Evolutionary conservation across 1,139 yeast species (phyloP).

Genomic region (Scheffersomyces insectosa): DNA sequence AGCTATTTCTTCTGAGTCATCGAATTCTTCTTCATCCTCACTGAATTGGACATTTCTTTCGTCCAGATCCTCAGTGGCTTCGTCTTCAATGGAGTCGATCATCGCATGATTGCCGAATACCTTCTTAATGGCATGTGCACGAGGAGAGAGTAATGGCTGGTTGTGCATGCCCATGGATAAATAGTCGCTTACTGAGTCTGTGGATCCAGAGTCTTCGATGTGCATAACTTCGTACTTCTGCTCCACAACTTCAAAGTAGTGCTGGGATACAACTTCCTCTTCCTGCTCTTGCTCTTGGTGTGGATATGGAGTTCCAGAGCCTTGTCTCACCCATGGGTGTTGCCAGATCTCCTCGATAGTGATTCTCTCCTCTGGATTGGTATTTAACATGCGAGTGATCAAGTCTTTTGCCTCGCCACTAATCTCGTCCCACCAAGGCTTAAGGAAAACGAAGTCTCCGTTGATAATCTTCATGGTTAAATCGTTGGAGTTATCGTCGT

Average conservation of each 20-base stretch:
- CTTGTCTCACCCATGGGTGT: constrained; percentile 41
- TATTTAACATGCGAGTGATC: constrained; percentile 52
- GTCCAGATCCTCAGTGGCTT: constrained; percentile 7
- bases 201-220: constrained; percentile 7
- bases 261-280: background rate
- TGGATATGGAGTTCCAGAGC: background rate
- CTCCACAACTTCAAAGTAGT: constrained; percentile 7
- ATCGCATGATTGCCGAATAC: constrained; percentile 51
- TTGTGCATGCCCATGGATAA: constrained; percentile 2
- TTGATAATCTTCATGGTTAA: constrained; percentile 78
- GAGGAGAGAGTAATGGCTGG: constrained; percentile 22
- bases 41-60: constrained; percentile 20
- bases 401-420: constrained; percentile 70
- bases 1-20: constrained; percentile 6
- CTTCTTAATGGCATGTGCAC: constrained; percentile 47
- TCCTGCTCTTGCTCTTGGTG: background rate
- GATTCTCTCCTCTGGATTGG: constrained; percentile 67
- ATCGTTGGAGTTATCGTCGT: constrained; percentile 82
- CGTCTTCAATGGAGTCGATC: constrained; percentile 16
- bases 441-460: constrained; percentile 79
- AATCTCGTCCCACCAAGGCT: constrained; percentile 98
- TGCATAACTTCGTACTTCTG: constrained; percentile 4
- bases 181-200: background rate
- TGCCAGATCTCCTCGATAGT: constrained; percentile 63
- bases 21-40: constrained; percentile 21